These are phyloP conservation scores for Phaeoacremonium minimum DNA, from an alignment of 2,329 filamentous ascomycete species.

Conservation along the genomic window DNA sequence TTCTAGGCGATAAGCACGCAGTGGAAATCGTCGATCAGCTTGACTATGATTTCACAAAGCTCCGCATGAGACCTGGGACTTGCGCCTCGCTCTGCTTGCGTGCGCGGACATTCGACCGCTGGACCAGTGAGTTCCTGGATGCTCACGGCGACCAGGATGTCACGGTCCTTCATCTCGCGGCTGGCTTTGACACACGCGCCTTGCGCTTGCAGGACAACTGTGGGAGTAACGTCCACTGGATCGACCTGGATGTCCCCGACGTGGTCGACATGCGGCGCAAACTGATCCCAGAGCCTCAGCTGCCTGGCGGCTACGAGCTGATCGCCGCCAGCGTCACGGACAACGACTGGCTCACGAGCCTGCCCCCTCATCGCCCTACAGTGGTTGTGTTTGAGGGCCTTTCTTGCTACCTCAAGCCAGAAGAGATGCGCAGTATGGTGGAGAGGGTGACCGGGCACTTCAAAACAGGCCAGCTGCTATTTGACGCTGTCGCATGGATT, in stretches of 20 bases:
- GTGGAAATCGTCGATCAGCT: slow-evolving; percentile 5
- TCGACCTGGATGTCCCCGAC: slow-evolving; percentile 8
- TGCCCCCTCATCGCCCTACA: slow-evolving; percentile 4
- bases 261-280: slow-evolving; percentile 7
- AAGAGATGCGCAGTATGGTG: slow-evolving; percentile 2
- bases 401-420: slow-evolving; percentile 9
- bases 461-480: slow-evolving; percentile 4
- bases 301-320: slow-evolving; percentile 3
- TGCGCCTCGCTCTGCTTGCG: slow-evolving; percentile 3
- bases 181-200: slow-evolving; percentile 9
- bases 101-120: slow-evolving; percentile 5
- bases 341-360: slow-evolving; percentile 6
- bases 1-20: slow-evolving; percentile 7
- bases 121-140: slow-evolving; percentile 3
- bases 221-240: slow-evolving; percentile 3
- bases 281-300: slow-evolving; percentile 3
- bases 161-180: slow-evolving; percentile 10
- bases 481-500: slow-evolving; percentile 7
- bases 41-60: slow-evolving; percentile 7
- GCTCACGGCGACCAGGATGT: neutral
- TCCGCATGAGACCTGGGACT: neutral
- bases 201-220: slow-evolving; percentile 4
- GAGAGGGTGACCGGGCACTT: slow-evolving; percentile 6
- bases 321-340: slow-evolving; percentile 6
- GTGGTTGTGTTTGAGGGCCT: slow-evolving; percentile 10